Evolutionary conservation across 2,329 filamentous ascomycete genomes (phyloP).

Genomic region (Coleophoma crateriformis): DNA sequence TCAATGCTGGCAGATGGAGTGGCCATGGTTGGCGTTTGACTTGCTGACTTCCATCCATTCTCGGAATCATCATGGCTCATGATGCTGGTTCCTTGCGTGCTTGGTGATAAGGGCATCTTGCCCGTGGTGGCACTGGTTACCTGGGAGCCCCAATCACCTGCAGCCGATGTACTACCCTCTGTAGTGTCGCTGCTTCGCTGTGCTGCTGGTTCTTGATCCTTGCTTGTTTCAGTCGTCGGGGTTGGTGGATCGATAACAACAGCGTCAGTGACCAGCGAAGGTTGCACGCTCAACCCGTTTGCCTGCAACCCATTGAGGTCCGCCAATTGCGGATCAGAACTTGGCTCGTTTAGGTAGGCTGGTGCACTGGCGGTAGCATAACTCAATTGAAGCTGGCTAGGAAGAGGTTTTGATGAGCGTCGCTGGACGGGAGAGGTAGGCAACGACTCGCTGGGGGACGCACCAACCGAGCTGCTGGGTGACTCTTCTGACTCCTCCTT

Average conservation of each 20-base stretch:
- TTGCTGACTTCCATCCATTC: conserved; percentile 6
- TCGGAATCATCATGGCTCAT: conserved; percentile 38
- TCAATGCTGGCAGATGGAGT: conserved; percentile 20
- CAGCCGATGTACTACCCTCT: conserved; percentile 50
- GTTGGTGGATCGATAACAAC: conserved; percentile 16
- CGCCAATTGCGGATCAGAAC: conserved; percentile 3
- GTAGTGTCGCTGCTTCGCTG: conserved; percentile 58
- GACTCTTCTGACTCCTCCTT: background rate
- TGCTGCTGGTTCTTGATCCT: conserved; percentile 6
- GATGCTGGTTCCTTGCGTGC: conserved; percentile 61
- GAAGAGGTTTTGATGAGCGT: conserved; percentile 19
- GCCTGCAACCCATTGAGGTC: conserved; percentile 6
- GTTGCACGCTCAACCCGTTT: conserved; percentile 6
- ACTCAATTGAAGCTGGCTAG: conserved; percentile 25
- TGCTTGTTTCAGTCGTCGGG: conserved; percentile 6
- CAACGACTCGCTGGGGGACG: conserved; percentile 14
- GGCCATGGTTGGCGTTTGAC: conserved; percentile 8
- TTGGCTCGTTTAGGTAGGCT: conserved; percentile 9
- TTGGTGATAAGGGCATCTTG: conserved; percentile 59
- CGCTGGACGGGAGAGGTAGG: conserved; percentile 9
- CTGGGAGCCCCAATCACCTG: conserved; percentile 57
- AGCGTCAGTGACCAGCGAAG: conserved; percentile 20
- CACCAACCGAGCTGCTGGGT: conserved; percentile 13
- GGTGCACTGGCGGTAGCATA: conserved; percentile 18
- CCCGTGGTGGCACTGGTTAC: conserved; percentile 58